Evolutionary conservation across 768 basidiomycete species (phyloP).

Genomic region (Lepiota brunneoincarnata): DNA sequence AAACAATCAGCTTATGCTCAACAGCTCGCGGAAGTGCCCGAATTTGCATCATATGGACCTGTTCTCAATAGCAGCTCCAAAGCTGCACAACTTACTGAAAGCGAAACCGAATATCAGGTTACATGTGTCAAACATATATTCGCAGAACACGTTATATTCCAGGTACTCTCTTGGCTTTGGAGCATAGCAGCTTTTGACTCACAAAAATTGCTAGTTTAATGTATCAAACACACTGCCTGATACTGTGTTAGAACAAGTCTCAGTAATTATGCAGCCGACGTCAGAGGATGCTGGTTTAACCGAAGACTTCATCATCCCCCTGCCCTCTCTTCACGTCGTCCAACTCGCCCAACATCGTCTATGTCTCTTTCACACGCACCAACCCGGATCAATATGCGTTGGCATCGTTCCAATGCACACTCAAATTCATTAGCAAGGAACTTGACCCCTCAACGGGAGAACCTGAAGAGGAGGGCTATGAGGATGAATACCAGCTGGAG

Average conservation of each 20-base stretch:
- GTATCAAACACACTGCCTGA: constrained; percentile 96
- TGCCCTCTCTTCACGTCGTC: constrained; percentile 65
- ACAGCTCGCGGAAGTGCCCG: constrained; percentile 84
- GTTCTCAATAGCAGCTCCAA: constrained; percentile 84
- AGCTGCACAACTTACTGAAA: constrained; percentile 85
- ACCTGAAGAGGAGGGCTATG: constrained; percentile 98
- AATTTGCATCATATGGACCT: constrained; percentile 81
- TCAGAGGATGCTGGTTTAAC: constrained; percentile 70
- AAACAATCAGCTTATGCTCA: constrained; percentile 84
- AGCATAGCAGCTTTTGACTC: constrained; percentile 1
- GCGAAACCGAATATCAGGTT: constrained; percentile 97
- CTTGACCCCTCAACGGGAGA: constrained; percentile 93
- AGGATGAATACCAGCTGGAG: constrained; percentile 97
- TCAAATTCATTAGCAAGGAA: constrained; percentile 97
- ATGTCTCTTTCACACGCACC: constrained; percentile 91
- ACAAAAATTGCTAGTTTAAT: constrained; percentile 68
- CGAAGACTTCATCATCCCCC: constrained; percentile 93
- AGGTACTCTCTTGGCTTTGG: constrained; percentile 44
- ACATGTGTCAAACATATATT: constrained; percentile 96
- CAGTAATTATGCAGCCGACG: constrained; percentile 87
- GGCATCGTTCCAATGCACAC: constrained; percentile 84
- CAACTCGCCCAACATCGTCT: constrained; percentile 81
- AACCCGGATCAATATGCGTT: constrained; percentile 72
- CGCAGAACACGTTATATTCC: constrained; percentile 94
- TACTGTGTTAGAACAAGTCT: constrained; percentile 91